These are phyloP conservation scores for Bacidia gigantensis DNA, from an alignment of 495 filamentous ascomycete species.

Conservation along the genomic window DNA sequence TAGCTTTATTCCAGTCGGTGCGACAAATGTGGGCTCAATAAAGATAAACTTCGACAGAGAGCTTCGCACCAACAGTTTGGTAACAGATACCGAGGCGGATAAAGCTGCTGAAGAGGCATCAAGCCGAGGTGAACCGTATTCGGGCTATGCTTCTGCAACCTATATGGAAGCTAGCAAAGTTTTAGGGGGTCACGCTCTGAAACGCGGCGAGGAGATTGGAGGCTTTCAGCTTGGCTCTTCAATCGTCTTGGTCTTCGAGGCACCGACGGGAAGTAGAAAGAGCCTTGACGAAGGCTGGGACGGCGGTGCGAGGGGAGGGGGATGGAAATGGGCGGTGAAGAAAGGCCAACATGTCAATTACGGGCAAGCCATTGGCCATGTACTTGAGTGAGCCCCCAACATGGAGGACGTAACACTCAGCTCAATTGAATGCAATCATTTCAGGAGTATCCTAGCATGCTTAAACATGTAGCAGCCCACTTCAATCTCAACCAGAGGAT, in stretches of 20 bases:
- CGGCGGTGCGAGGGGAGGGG: conserved; percentile 41
- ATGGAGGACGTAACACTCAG: too few species aligned
- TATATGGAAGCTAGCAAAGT: conserved; percentile 66
- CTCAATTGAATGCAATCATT: too few species aligned
- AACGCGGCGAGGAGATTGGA: conserved; percentile 90
- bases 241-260: conserved; percentile 93
- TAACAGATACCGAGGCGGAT: conserved; percentile 80
- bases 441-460: too few species aligned
- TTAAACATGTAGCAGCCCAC: too few species aligned
- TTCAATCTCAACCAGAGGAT: too few species aligned
- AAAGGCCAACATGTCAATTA: conserved; percentile 82
- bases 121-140: conserved; percentile 61
- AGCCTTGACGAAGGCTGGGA: conserved; percentile 53
- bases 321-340: conserved; percentile 70
- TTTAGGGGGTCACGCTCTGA: conserved; percentile 68
- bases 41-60: conserved; percentile 95
- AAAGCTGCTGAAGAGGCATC: conserved; percentile 64
- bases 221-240: conserved; percentile 95
- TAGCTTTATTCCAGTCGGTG: conserved; percentile 86
- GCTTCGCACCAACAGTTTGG: conserved; percentile 79
- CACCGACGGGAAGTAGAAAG: conserved; percentile 50
- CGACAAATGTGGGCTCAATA: conserved; percentile 97
- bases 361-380: conserved; percentile 65
- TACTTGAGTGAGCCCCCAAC: background rate
- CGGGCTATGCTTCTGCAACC: conserved; percentile 79